Percentiles rank a stretch among this genome's conserved stretches.
phyloP scores from a whole-genome alignment of 345 rosid genomes.

The Eucalyptus guilfoylei region DNA sequence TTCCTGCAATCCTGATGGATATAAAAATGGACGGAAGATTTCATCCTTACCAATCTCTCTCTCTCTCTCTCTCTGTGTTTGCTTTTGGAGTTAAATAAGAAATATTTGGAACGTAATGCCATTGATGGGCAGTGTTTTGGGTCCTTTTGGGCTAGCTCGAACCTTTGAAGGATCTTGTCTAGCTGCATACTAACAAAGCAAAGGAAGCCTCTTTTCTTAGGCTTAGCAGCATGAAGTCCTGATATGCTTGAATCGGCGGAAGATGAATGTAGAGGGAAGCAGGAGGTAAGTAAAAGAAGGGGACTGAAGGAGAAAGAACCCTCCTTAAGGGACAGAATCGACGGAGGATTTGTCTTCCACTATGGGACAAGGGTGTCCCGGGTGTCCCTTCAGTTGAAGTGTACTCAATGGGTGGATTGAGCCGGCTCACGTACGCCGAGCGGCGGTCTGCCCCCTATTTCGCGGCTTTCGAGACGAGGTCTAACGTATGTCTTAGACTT shows the following conservation, averaged over 20 bases:
- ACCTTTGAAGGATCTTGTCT: not conserved
- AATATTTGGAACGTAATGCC: not conserved
- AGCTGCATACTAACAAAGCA: not conserved
- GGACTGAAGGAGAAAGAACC: not conserved
- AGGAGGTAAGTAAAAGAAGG: not conserved
- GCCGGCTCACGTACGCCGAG: not conserved
- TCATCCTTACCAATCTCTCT: not conserved
- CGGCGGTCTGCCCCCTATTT: not conserved
- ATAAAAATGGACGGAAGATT: not conserved
- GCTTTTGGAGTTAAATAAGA: not conserved
- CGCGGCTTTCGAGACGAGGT: not conserved
- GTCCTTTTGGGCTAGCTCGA: not conserved
- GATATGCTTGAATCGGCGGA: not conserved
- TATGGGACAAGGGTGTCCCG: not conserved
- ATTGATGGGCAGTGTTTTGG: not conserved
- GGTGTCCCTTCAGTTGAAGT: not conserved
- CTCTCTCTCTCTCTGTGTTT: not conserved
- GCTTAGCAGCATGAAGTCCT: not conserved
- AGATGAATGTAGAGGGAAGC: not conserved
- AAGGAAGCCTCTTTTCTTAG: not conserved
- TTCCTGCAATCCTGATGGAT: not conserved
- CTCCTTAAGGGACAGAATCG: not conserved
- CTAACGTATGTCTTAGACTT: too few species aligned
- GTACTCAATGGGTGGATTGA: not conserved
- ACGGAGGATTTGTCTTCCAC: not conserved